A percentile compares a stretch with the other conserved stretches of the same genome.
Evolutionary conservation across 2,329 filamentous ascomycete genomes (phyloP).

Genomic region (Furcasterigmium sp.): DNA sequence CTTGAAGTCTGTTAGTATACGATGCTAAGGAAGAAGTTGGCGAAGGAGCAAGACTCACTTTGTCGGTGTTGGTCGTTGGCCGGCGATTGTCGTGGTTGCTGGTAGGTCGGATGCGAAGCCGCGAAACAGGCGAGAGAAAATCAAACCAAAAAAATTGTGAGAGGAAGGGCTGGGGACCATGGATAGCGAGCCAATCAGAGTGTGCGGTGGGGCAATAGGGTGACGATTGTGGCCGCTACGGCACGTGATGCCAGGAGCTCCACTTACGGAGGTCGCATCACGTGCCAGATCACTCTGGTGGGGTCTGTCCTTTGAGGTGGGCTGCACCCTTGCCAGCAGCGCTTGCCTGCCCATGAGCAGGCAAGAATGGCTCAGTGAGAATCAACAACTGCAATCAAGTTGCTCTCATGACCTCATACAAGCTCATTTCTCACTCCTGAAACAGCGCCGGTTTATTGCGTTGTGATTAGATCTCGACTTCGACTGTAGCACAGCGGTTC

Average conservation of each 20-base stretch:
- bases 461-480: no score
- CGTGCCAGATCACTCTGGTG: background rate
- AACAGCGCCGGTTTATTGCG: no score
- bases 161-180: slow-evolving; percentile 1
- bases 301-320: background rate
- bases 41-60: slow-evolving; percentile 11
- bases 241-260: background rate
- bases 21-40: background rate
- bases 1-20: slow-evolving; percentile 38
- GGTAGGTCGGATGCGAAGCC: slow-evolving; percentile 8
- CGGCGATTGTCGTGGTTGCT: slow-evolving; percentile 13
- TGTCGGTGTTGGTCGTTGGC: slow-evolving; percentile 13
- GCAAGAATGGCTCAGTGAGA: background rate
- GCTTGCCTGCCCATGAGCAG: no score
- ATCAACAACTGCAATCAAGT: background rate
- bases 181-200: slow-evolving; percentile 6
- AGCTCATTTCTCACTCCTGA: no score
- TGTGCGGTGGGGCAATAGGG: background rate
- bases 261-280: no score
- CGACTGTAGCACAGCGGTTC: no score
- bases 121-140: slow-evolving; percentile 2
- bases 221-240: background rate
- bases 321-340: background rate
- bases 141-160: slow-evolving; percentile 6
- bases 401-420: no score